Base-by-base conservation (phyloP, 2,329 filamentous ascomycete genomes). In the Aureobasidium mangrovei region DNA sequence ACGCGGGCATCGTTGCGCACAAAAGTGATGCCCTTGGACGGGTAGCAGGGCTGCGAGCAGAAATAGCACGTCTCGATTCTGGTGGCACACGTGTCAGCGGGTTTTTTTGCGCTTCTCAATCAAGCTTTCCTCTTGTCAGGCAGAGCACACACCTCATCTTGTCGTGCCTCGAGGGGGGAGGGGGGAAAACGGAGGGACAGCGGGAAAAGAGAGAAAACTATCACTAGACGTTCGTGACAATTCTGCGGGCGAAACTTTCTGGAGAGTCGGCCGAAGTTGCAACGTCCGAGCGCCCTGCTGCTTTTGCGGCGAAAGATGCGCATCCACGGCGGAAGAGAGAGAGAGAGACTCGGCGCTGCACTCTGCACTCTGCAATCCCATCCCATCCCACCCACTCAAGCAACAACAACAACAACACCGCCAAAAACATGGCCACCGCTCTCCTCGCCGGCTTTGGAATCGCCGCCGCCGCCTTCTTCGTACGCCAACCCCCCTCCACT, bases 1-100 rank as follows among this genome's bases (percentile, higher is more conserved):
- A 77, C 69, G 62, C 80, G 79, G 59, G 81, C 82, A 70, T 85
- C 82, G 70, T 82, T 83, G 66, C 79, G 78, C 60, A 84, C 77
- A 64, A 86, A 85, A 60, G 81, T 84, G 61, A 85, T 86, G 57
- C 80, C 68, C 69, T 81, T 83, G 60, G 75, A 75, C 32, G 82
- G 82, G 68, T 85, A 85, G 66, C 78, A 77, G 46, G 84, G 84
- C 64, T 79, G 77, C 59, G 81, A 84, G 70, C 84, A 87, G 71
- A 86, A 85, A 67, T 85, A 83, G 70, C 83, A 87, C 45, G 79
- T 83, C 69, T 85, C 82, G 64, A 80, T 75, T 68, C 77, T 77
- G 59, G 32, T 51, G 12, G 10, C 31, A 44, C 7, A 35, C 7
- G 32, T 33, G 31, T 51, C 36, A 51, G 47, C 18, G 35, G 27